phyloP scores from a whole-genome alignment of 2,329 filamentous ascomycete genomes.

The Didymella lethalis region DNA sequence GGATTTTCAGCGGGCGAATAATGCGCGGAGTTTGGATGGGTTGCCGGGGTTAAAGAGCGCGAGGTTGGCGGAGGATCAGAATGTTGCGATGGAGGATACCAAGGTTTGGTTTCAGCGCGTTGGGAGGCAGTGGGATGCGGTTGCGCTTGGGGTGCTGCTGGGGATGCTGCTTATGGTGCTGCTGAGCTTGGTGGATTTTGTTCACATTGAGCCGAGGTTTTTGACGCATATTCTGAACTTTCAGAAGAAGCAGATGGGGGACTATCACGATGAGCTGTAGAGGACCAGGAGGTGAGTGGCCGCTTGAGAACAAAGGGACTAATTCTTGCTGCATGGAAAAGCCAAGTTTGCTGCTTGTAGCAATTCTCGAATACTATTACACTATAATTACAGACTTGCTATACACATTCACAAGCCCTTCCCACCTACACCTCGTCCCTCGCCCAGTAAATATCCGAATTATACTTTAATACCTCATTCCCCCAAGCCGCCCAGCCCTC shows the following conservation, averaged over 20 bases:
- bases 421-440: not conserved
- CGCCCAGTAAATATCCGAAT: slow-evolving; percentile 64
- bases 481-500: slow-evolving; percentile 83
- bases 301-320: not conserved
- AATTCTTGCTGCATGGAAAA: too few relatives aligned
- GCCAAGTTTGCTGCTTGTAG: too few relatives aligned
- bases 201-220: slow-evolving; percentile 30
- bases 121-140: slow-evolving; percentile 36
- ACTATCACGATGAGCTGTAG: slow-evolving; percentile 11
- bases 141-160: slow-evolving; percentile 29
- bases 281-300: not conserved
- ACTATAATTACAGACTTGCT: slow-evolving; percentile 8
- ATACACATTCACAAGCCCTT: not conserved
- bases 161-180: slow-evolving; percentile 34
- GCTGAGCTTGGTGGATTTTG: slow-evolving; percentile 26
- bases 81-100: slow-evolving; percentile 55
- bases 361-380: not conserved
- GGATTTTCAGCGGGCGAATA: slow-evolving; percentile 66
- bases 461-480: slow-evolving; percentile 75
- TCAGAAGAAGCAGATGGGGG: slow-evolving; percentile 36
- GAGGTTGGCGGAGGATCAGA: slow-evolving; percentile 57
- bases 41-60: slow-evolving; percentile 52
- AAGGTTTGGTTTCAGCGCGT: slow-evolving; percentile 39
- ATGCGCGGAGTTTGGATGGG: slow-evolving; percentile 49
- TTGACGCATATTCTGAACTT: slow-evolving; percentile 33